Evolutionary conservation across 208 protist genomes (phyloP), one percentile per base, ranked within the genome.

Genomic region (Leishmania lainsoni): DNA sequence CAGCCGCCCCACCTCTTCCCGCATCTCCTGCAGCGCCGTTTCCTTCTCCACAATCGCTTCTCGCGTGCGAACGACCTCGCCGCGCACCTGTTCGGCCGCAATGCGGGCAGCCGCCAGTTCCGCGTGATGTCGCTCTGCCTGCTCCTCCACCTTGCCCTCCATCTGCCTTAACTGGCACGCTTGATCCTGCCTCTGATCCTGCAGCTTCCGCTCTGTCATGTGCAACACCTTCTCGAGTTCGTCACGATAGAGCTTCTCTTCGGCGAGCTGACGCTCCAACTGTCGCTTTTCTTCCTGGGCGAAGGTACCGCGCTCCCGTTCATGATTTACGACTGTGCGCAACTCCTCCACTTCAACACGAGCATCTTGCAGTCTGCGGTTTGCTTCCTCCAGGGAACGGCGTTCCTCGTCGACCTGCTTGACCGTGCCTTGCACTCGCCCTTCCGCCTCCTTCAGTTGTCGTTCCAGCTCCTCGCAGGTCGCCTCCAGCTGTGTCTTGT

Each of bases 1-100:
- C 66, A 91, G 85, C 59, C 88, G 84, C 56, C 78, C 83, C 35
- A 89, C 76, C 79, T 97, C 93, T 81, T 93, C 89, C 3, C 91
- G 91, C 83, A 91, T 78, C 58, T 87, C 83, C 71, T 89, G 89
- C 52, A 95, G 49, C 48, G 80, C 84, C 5, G 78, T 72, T 35
- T 95, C 90, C 59, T 92, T 92, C 54, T 84, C 75, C 35, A 82
- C 76, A 5, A 89, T 65, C 54, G 78, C 80, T 66, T 94, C 90
- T 22, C 83, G 87, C 32, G 83, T 86, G 66, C 90, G 88, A 5
- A 58, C 73, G 16, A 89, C 65, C 79, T 93, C 91, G 35, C 85
- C 83, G 5, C 86, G 91, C 49, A 89, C 73, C 76, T 93, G 81
- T 42, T 93, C 90, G 20, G 81, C 78, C 35, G 87, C 81, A 66